These are phyloP conservation scores for Citrus medica DNA, from an alignment of 345 rosid species.

Conservation along the genomic window DNA sequence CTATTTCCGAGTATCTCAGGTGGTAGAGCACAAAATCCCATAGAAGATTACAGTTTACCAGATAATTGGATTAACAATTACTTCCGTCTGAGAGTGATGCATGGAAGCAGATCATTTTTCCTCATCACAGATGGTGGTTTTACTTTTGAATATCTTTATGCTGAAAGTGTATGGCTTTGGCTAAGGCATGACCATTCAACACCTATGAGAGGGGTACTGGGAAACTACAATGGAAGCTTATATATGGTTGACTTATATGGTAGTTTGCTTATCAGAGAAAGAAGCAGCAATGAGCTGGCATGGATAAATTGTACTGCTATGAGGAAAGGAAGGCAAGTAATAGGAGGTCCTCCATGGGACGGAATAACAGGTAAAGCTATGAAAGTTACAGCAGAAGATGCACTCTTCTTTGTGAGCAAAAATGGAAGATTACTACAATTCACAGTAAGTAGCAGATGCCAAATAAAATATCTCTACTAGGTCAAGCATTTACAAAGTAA, in stretches of 20 bases:
- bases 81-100: conserved; percentile 55
- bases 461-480: conserved; percentile 3
- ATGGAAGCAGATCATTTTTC: conserved; percentile 54
- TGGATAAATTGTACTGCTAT: conserved; percentile 68
- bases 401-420: conserved; percentile 63
- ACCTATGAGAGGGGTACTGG: conserved; percentile 50
- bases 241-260: conserved; percentile 53
- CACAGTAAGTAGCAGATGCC: conserved; percentile 40
- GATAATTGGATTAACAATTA: conserved; percentile 39
- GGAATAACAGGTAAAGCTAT: conserved; percentile 44
- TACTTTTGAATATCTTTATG: conserved; percentile 55
- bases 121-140: conserved; percentile 47
- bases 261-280: conserved; percentile 54
- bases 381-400: conserved; percentile 53
- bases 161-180: conserved; percentile 67
- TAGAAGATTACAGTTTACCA: conserved; percentile 28
- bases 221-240: conserved; percentile 67
- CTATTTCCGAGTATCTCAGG: conserved; percentile 26
- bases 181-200: conserved; percentile 63
- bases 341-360: conserved; percentile 69
- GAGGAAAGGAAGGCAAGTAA: conserved; percentile 49
- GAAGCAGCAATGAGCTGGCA: conserved; percentile 36
- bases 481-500: neutral
- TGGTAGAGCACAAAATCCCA: conserved; percentile 2
- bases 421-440: conserved; percentile 58